phyloP scores from a whole-genome alignment of 2,329 filamentous ascomycete genomes.

The Nothophoma quercina region DNA sequence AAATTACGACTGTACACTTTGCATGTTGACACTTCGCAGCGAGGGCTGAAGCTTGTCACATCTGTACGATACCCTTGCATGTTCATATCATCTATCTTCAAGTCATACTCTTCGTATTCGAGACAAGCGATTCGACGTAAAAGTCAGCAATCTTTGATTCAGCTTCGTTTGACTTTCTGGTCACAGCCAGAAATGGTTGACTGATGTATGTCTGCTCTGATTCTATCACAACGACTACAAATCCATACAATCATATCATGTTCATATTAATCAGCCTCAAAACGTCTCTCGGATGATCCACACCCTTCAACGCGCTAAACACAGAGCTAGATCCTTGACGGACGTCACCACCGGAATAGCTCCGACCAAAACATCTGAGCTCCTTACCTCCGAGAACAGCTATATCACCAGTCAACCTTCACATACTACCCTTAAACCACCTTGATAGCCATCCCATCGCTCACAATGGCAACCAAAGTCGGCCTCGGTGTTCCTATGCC shows the following conservation, averaged over 20 bases:
- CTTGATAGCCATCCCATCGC: neutral
- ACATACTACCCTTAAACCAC: neutral
- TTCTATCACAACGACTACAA: neutral
- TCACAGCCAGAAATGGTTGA: no score
- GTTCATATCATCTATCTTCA: neutral
- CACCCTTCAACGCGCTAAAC: conserved; percentile 11
- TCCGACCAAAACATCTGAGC: conserved; percentile 6
- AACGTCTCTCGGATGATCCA: neutral
- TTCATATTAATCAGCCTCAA: neutral
- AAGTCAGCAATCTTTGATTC: neutral
- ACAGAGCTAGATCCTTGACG: conserved; percentile 16
- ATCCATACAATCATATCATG: no score
- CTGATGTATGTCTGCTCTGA: no score
- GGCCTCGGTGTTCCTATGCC: conserved; percentile 45
- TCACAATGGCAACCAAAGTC: conserved; percentile 38
- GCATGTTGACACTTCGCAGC: neutral
- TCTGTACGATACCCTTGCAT: conserved; percentile 6
- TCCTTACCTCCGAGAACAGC: neutral
- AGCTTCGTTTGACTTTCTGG: no score
- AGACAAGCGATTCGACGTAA: neutral
- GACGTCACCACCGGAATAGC: conserved; percentile 21
- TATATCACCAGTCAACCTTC: neutral
- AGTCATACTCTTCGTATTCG: neutral
- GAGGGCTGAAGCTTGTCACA: neutral
- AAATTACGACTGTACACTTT: neutral